Base-by-base conservation (phyloP, 306 rosid species). In the Mimosa pudica region DNA sequence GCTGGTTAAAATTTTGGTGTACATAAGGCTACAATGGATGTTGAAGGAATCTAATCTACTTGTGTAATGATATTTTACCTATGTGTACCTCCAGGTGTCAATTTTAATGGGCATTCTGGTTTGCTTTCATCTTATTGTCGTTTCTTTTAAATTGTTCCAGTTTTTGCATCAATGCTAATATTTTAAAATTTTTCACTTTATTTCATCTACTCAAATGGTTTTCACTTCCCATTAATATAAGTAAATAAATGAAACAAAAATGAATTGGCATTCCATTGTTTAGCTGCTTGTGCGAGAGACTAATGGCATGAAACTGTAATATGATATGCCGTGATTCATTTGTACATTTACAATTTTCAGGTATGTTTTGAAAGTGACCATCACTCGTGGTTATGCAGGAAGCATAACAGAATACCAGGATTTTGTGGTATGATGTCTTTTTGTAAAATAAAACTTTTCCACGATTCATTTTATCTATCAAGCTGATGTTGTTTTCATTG, bases 391-490 rank as follows among this genome's bases (percentile, higher is more conserved):
- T 74, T 95, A 92, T 82, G 98, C 90, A 70, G 97, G 98, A 73
- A 91, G 97, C 88, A 91, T 95, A 66, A 80, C 91, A 57, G 98
- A 95, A 84, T 93, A 92, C 85, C 98, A 95, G 86, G 98, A 95
- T 82, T 90, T 95, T 79, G 85, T 91, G 98, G 98, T 95, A 92
- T 10, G 80, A 68, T 71, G 66, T 71, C 5, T 73, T 41, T 70
- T 51, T 16, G 68, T 63, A 55, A 72, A 77, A 74, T 74, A 33
- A 6, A 74, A 70, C 76, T 58, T 79, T 7, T 35, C n/a, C 69
- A 8, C 52, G 17, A 44, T 85, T 42, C 54, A 54, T 81, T 70
- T 74, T 58, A 42, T 73, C 72, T 41, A 36, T 30, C 7, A 5
- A 73, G 71, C 44, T 82, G 24, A 76, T 36, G 36, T 60, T 82